Conservation (phyloP, 202 grass and related monocot genomes). For the Eragrostis tef region DNA sequence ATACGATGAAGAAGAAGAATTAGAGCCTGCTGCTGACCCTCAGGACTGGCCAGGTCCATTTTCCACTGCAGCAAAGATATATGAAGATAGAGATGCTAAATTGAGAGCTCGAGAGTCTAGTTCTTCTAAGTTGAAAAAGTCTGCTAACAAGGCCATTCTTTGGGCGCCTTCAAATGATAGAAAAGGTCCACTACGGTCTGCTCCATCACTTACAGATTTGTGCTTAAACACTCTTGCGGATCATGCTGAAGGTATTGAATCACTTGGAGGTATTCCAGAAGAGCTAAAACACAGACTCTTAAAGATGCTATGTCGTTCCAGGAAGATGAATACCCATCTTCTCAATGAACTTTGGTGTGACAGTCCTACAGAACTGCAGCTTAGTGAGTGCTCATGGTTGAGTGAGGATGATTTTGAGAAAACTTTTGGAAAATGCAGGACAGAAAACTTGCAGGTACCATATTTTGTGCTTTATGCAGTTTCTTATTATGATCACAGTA, state of each 20-base stretch:
- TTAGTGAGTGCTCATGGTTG: conserved; percentile 87
- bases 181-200: conserved; percentile 4
- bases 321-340: conserved; percentile 80
- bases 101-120: conserved; percentile 62
- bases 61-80: conserved; percentile 80
- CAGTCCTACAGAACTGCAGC: conserved; percentile 56
- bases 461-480: conserved; percentile 20
- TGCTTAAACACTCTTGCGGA: conserved; percentile 64
- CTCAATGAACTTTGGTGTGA: conserved; percentile 62
- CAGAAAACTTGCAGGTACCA: conserved; percentile 63
- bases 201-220: conserved; percentile 64
- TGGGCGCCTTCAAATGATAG: conserved; percentile 66
- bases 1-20: conserved; percentile 51
- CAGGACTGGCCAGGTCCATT: conserved; percentile 92
- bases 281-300: conserved; percentile 66
- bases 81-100: conserved; percentile 68
- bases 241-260: conserved; percentile 79
- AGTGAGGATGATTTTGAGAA: conserved; percentile 69
- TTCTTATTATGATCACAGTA: conserved; percentile 15
- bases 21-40: conserved; percentile 44
- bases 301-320: conserved; percentile 62
- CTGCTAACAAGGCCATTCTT: conserved; percentile 45
- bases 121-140: conserved; percentile 49
- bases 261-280: conserved; percentile 79
- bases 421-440: conserved; percentile 63